Evolutionary conservation across 805 yeast species (phyloP).

Genomic region (Yarrowia sp.): DNA sequence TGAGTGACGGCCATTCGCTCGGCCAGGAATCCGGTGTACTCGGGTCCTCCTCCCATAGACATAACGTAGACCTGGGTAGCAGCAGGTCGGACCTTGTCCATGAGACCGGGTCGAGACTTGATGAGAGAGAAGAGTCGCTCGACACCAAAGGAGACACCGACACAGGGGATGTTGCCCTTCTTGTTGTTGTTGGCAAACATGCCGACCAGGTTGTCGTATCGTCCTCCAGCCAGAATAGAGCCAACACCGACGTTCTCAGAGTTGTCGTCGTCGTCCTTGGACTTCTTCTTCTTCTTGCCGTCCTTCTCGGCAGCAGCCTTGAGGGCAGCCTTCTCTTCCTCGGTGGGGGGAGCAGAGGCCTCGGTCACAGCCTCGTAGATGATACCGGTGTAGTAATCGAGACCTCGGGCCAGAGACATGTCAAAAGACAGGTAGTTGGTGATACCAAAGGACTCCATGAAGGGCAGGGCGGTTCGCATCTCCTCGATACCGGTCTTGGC

Average conservation of each 20-base stretch:
- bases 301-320: conserved; percentile 44
- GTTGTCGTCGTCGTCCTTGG: conserved; percentile 80
- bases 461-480: conserved; percentile 74
- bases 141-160: conserved; percentile 96
- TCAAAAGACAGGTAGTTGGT: conserved; percentile 74
- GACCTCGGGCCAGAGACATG: conserved; percentile 93
- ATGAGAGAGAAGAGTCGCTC: conserved; percentile 92
- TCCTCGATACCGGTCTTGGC: conserved; percentile 85
- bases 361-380: conserved; percentile 96
- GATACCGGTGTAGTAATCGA: conserved; percentile 96
- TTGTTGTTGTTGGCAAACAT: conserved; percentile 91
- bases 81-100: conserved; percentile 74
- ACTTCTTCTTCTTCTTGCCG: conserved; percentile 53
- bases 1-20: conserved; percentile 91
- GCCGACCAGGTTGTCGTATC: conserved; percentile 95
- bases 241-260: conserved; percentile 98
- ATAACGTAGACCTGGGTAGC: conserved; percentile 93
- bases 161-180: conserved; percentile 85
- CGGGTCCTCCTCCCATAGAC: conserved; percentile 99
- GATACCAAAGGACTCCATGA: conserved; percentile 83
- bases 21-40: conserved; percentile 88
- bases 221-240: conserved; percentile 98
- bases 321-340: conserved; percentile 68
- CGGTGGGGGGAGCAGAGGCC: conserved; percentile 93
- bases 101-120: conserved; percentile 72